These are phyloP conservation scores for Rhinocladiella mackenziei DNA, from an alignment of 2,329 filamentous ascomycete species.

Conservation along the genomic window DNA sequence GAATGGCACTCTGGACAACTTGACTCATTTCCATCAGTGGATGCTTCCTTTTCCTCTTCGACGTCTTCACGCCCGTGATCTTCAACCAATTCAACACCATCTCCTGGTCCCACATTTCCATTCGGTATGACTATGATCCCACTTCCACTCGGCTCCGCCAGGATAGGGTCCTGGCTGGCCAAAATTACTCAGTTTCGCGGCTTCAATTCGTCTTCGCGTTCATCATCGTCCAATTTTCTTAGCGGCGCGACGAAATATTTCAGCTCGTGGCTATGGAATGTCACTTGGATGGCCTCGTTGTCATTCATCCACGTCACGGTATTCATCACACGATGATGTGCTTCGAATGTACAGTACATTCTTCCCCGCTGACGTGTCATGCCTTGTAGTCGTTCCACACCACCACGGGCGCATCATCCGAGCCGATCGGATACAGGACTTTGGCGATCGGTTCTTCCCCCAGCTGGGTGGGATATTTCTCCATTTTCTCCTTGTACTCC, in stretches of 20 bases:
- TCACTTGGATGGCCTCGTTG: conserved; percentile 9
- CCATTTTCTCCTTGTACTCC: conserved; percentile 17
- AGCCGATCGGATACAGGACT: conserved; percentile 24
- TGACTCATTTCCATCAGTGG: neutral
- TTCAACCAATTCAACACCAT: conserved; percentile 11
- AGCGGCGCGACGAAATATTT: conserved; percentile 15
- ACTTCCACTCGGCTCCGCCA: conserved; percentile 2
- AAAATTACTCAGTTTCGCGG: conserved; percentile 10
- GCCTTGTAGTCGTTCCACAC: conserved; percentile 25
- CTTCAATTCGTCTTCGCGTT: conserved; percentile 11
- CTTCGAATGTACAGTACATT: conserved; percentile 12
- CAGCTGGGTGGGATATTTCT: conserved; percentile 14
- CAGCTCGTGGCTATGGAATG: neutral
- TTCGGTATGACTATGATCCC: neutral
- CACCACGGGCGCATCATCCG: conserved; percentile 1
- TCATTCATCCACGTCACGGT: conserved; percentile 12
- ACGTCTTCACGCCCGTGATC: conserved; percentile 7
- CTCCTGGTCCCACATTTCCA: neutral
- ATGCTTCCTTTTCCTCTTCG: conserved; percentile 4
- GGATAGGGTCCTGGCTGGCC: conserved; percentile 11
- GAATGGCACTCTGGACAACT: conserved; percentile 5
- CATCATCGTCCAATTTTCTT: conserved; percentile 1
- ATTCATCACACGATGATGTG: conserved; percentile 2
- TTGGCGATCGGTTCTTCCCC: conserved; percentile 29
- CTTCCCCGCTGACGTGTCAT: conserved; percentile 4